Evolutionary conservation across 495 filamentous ascomycete genomes (phyloP).

Genomic region (Pyrenula aspistea): DNA sequence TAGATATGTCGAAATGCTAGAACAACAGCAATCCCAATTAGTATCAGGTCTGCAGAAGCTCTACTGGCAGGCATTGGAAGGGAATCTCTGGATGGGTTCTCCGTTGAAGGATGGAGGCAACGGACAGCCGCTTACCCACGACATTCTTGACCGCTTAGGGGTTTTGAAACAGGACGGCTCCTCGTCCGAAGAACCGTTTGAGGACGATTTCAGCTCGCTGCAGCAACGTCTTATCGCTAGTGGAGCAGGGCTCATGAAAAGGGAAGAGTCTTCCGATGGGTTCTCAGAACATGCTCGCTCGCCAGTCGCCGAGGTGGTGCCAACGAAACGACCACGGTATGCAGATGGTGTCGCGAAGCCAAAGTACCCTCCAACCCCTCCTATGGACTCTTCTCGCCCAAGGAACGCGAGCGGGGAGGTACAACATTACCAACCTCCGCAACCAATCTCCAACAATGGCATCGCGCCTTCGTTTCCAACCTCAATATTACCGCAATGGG

Average conservation of each 20-base stretch:
- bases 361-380: background rate
- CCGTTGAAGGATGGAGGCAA: slow-evolving; percentile 36
- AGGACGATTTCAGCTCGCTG: slow-evolving; percentile 42
- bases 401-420: background rate
- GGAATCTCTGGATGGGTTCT: slow-evolving; percentile 43
- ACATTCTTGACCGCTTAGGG: slow-evolving; percentile 48
- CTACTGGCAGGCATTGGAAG: slow-evolving; percentile 37
- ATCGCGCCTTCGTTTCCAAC: background rate
- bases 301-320: slow-evolving; percentile 14
- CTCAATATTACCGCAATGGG: background rate
- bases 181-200: slow-evolving; percentile 40
- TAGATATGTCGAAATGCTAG: slow-evolving; percentile 62
- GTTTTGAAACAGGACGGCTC: slow-evolving; percentile 31
- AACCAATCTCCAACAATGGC: background rate
- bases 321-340: background rate
- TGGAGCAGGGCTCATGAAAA: slow-evolving; percentile 33
- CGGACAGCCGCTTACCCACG: slow-evolving; percentile 54
- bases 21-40: slow-evolving; percentile 54
- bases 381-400: background rate
- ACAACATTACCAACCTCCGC: background rate
- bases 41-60: slow-evolving; percentile 50
- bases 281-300: slow-evolving; percentile 42
- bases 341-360: too few species aligned
- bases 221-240: slow-evolving; percentile 41
- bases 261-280: slow-evolving; percentile 38